Evolutionary conservation across 1,139 yeast genomes (phyloP).

Genomic region (Debaryomycetaceae sp.): DNA sequence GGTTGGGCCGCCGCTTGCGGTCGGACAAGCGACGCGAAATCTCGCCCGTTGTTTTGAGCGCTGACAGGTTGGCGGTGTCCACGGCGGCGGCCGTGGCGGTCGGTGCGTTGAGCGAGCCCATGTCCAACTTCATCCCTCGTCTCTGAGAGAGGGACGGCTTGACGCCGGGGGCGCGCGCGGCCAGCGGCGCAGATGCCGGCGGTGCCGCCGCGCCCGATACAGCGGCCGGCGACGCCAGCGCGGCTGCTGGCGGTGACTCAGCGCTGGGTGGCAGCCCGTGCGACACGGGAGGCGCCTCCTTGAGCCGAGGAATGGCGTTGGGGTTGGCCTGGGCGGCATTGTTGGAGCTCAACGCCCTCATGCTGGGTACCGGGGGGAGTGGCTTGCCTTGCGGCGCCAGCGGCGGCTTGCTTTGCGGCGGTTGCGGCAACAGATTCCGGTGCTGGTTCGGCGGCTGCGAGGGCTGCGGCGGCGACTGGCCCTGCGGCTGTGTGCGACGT

Average conservation of each 20-base stretch:
- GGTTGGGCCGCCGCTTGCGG: slow-evolving; percentile 35
- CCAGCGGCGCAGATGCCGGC: neutral
- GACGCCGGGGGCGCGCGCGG: neutral
- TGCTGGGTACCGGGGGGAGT: neutral
- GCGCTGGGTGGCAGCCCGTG: neutral
- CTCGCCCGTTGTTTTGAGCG: slow-evolving; percentile 29
- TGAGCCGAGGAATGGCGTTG: slow-evolving; percentile 4
- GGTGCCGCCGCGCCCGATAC: neutral
- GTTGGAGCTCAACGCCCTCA: slow-evolving; percentile 3
- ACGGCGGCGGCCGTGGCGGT: neutral
- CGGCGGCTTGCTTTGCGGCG: neutral
- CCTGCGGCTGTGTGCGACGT: slow-evolving; percentile 41
- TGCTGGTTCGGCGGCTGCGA: slow-evolving; percentile 9
- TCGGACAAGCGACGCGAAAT: slow-evolving; percentile 35
- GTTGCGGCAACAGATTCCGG: slow-evolving; percentile 7
- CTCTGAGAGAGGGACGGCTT: slow-evolving; percentile 56
- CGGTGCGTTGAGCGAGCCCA: slow-evolving; percentile 14
- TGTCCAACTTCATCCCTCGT: slow-evolving; percentile 51
- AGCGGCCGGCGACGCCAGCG: neutral
- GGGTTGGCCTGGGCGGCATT: slow-evolving; percentile 3
- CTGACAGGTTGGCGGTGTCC: slow-evolving; percentile 5
- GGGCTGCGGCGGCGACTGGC: slow-evolving; percentile 15
- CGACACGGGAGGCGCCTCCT: neutral
- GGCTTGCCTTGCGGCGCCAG: slow-evolving; percentile 9
- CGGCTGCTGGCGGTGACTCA: neutral